phyloP scores from a whole-genome alignment of 1,284 basidiomycete genomes.

The Cryptococcus hybrid region DNA sequence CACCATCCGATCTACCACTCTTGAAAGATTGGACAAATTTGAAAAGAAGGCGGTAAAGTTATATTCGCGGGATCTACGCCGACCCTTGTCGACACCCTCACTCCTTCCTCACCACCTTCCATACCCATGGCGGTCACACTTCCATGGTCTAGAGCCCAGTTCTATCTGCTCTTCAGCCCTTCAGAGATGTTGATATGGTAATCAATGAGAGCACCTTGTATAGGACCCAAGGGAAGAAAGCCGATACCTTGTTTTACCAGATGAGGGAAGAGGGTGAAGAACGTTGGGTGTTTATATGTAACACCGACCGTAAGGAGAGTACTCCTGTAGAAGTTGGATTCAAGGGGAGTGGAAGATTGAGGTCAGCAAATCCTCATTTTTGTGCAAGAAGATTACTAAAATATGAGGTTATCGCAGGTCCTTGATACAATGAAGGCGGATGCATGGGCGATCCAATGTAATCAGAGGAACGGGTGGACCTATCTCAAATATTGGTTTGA shows the following conservation, averaged over 20 bases:
- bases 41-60: conserved; percentile 11
- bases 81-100: conserved; percentile 15
- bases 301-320: conserved; percentile 11
- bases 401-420: too few species aligned
- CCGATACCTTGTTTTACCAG: conserved; percentile 30
- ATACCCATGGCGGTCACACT: conserved; percentile 4
- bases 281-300: conserved; percentile 28
- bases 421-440: too few species aligned
- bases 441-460: too few species aligned
- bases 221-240: conserved; percentile 14
- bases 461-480: too few species aligned
- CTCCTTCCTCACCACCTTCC: conserved; percentile 11
- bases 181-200: conserved; percentile 23
- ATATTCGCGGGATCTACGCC: conserved; percentile 24
- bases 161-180: conserved; percentile 12
- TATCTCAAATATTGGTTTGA: too few species aligned
- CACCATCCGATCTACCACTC: conserved; percentile 30
- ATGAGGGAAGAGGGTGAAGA: conserved; percentile 2
- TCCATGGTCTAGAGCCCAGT: conserved; percentile 16
- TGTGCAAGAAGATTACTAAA: too few species aligned
- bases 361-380: too few species aligned
- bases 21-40: conserved; percentile 20
- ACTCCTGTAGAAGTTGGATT: too few species aligned
- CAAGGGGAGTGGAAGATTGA: too few species aligned
- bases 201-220: conserved; percentile 20